Evolutionary conservation across 2,329 filamentous ascomycete genomes (phyloP), one percentile per base, ranked within the genome.

Genomic region (Huntiella savannae): DNA sequence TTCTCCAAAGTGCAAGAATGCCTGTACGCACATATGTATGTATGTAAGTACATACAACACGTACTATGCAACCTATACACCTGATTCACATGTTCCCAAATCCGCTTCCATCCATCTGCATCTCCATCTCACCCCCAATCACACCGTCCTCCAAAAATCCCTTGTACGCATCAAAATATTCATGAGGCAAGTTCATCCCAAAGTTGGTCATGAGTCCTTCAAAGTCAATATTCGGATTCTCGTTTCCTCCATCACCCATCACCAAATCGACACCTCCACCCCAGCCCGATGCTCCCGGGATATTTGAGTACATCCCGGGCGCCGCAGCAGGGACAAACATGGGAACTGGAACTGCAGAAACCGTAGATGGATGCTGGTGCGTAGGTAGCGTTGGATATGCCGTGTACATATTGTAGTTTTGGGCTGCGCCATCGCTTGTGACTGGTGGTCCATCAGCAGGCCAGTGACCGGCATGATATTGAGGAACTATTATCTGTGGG

Each of bases 171-270:
- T 50, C 43, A 15, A 46, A 37, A 39, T 45, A 47, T 39, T 42
- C 47, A 12, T 43, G 17, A 11, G 49, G 49, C 38, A 52, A 34
- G 10, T 49, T 49, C 40, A 48, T 44, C 12, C 51, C 51, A 19
- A 51, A 47, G 41, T 43, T 51, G 12, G 50, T 37, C 45, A 50
- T 49, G 17, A 52, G 36, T 11, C 51, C 45, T 32, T 52, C 49
- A 47, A 50, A 52, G 40, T 52, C 51, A 5, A 52, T 38, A 6
- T 45, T 45, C 33, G 48, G 34, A 22, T 41, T 44, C 4, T 45
- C 15, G n/a, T 32, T 13, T 28, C 40, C 13, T 15, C 42, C 32
- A 43, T 46, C 44, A 28, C 40, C 16, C 38, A 33, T 37, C 11
- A 40, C 42, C 36, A 45, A 17, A 38, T 42, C 35, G 15, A 36